Evolutionary conservation across 202 grass and related monocot genomes (phyloP).

Genomic region (Eragrostis tef): DNA sequence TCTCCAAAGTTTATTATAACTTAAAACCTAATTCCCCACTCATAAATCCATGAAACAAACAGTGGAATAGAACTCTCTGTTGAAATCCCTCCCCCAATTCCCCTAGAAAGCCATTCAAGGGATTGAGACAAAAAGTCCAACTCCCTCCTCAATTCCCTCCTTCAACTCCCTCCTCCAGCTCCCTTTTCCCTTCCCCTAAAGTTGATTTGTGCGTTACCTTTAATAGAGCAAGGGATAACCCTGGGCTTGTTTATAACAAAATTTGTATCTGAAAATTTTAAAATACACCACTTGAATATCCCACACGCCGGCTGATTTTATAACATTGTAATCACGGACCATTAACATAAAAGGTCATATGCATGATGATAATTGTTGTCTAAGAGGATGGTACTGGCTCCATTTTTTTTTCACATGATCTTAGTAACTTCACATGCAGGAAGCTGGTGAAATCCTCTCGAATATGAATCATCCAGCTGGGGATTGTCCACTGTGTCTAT

Average conservation of each 20-base stretch:
- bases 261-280: background rate
- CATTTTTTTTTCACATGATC: conserved; percentile 25
- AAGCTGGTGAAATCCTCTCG: conserved; percentile 82
- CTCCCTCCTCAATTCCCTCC: too few relatives aligned
- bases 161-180: too few relatives aligned
- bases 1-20: too few relatives aligned
- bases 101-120: too few relatives aligned
- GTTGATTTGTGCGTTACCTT: background rate
- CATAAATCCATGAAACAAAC: too few relatives aligned
- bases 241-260: background rate
- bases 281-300: background rate
- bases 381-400: background rate
- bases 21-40: too few relatives aligned
- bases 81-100: too few relatives aligned
- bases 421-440: conserved; percentile 61
- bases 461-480: conserved; percentile 96
- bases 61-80: too few relatives aligned
- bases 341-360: background rate
- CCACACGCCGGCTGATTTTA: background rate
- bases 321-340: background rate
- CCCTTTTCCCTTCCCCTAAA: too few relatives aligned
- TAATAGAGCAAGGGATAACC: background rate
- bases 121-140: too few relatives aligned
- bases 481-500: conserved; percentile 90
- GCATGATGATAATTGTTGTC: background rate